Evolutionary conservation across 495 filamentous ascomycete species (phyloP).

Genomic region (Umbilicaria muhlenbergii): DNA sequence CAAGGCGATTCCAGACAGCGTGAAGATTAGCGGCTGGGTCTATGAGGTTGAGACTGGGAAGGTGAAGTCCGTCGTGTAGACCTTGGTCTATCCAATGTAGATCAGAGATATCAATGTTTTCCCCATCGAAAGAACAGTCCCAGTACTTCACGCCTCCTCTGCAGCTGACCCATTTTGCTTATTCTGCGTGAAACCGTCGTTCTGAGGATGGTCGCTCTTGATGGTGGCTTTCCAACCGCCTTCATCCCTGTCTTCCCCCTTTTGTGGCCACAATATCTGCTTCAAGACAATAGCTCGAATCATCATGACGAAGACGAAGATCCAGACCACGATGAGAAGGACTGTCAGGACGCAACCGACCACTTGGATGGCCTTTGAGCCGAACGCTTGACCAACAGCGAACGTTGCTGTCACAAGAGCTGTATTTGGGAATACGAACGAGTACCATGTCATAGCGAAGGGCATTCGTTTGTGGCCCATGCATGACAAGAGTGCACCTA

Average conservation of each 20-base stretch:
- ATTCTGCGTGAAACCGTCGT: no score
- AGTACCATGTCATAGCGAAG: conserved; percentile 83
- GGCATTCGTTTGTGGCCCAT: conserved; percentile 43
- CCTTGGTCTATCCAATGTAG: not conserved
- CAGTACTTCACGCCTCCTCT: no score
- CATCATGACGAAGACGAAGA: conserved; percentile 57
- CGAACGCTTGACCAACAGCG: conserved; percentile 50
- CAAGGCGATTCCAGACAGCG: conserved; percentile 38
- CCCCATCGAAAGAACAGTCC: no score
- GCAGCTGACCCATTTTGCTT: no score
- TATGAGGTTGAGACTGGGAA: conserved; percentile 70
- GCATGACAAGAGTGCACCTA: conserved; percentile 62
- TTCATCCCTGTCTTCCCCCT: conserved; percentile 47
- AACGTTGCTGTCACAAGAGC: conserved; percentile 60
- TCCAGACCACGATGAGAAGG: conserved; percentile 50
- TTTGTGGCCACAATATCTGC: conserved; percentile 59
- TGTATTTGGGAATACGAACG: conserved; percentile 79
- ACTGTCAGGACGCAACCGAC: conserved; percentile 50
- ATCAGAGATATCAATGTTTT: no score
- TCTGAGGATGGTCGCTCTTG: not conserved
- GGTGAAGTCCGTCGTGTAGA: conserved; percentile 37
- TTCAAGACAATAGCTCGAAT: conserved; percentile 44
- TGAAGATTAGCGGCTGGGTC: conserved; percentile 56
- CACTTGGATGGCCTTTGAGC: conserved; percentile 43
- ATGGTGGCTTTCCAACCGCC: conserved; percentile 32